A percentile compares a stretch with the other conserved stretches of the same genome.
Conservation (phyloP, 1,139 yeast species). For the Saccharomycopsis phalli region DNA sequence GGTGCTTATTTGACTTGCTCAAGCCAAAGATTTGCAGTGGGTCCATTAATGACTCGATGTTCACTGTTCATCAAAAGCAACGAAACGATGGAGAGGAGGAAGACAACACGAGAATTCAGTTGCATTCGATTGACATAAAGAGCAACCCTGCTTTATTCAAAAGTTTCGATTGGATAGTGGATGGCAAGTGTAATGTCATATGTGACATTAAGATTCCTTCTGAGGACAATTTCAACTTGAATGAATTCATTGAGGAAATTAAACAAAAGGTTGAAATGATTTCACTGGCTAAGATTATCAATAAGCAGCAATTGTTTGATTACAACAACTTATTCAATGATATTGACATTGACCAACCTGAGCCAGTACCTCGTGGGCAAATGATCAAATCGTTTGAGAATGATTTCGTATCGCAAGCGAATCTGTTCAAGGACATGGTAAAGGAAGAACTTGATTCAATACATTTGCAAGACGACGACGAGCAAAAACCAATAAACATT, state of each 20-base stretch:
- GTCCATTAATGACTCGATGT: conserved; percentile 62
- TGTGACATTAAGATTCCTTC: conserved; percentile 66
- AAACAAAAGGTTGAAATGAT: conserved; percentile 11
- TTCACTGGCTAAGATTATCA: conserved; percentile 22
- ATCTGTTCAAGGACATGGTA: no score
- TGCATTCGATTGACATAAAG: conserved; percentile 25
- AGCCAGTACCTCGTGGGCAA: not conserved
- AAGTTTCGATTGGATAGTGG: conserved; percentile 61
- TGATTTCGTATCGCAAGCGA: no score
- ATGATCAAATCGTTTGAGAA: no score
- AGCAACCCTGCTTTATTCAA: conserved; percentile 24
- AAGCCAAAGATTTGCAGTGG: conserved; percentile 66
- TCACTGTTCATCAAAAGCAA: conserved; percentile 61
- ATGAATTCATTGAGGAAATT: conserved; percentile 21
- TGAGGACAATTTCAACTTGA: conserved; percentile 25
- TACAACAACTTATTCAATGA: conserved; percentile 7
- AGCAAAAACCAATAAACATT: conserved; percentile 7
- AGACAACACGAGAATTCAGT: conserved; percentile 16
- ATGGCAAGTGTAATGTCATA: conserved; percentile 59
- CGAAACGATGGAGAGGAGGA: not conserved
- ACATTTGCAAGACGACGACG: no score
- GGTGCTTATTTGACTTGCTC: conserved; percentile 55
- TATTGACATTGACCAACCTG: not conserved
- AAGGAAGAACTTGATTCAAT: no score
- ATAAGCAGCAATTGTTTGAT: conserved; percentile 9